Evolutionary conservation across 1,284 basidiomycete genomes (phyloP).

Genomic region (Apiotrichum sp.): DNA sequence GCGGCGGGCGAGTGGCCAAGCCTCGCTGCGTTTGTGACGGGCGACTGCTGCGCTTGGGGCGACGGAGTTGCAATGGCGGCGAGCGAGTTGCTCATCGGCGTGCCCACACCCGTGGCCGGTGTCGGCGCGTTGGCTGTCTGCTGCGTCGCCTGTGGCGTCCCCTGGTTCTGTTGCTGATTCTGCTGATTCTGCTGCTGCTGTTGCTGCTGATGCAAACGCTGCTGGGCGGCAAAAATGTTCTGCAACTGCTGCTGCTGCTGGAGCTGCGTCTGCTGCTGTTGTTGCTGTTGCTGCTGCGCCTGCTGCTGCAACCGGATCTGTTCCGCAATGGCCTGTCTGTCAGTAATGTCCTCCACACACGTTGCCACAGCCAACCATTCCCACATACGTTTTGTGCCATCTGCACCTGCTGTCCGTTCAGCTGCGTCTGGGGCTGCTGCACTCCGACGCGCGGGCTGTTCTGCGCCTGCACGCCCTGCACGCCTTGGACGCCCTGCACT

Average conservation of each 20-base stretch:
- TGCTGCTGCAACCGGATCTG: neutral
- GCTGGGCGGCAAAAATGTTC: too few relatives aligned
- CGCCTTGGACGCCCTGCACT: too few relatives aligned
- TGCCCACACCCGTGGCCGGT: constrained; percentile 4
- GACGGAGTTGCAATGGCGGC: constrained; percentile 14
- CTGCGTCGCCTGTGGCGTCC: neutral
- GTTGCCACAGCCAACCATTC: too few relatives aligned
- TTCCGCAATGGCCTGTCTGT: neutral
- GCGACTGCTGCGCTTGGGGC: constrained; percentile 14
- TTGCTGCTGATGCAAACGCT: constrained; percentile 7
- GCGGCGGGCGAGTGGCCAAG: constrained; percentile 15
- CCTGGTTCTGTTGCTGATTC: neutral
- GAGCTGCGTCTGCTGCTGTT: constrained; percentile 1
- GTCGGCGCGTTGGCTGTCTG: neutral
- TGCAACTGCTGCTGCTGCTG: too few relatives aligned
- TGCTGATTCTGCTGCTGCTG: constrained; percentile 11
- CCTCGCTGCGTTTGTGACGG: constrained; percentile 9
- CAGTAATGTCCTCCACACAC: neutral
- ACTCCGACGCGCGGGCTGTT: constrained; percentile 10
- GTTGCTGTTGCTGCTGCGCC: constrained; percentile 4
- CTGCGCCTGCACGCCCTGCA: neutral
- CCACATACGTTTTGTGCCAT: constrained; percentile 11
- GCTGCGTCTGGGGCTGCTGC: constrained; percentile 9
- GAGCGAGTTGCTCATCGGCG: constrained; percentile 10
- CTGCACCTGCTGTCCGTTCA: constrained; percentile 13